These are phyloP conservation scores for Breviolum minutum DNA, from an alignment of 73 alveolate genomes.

Conservation along the genomic window DNA sequence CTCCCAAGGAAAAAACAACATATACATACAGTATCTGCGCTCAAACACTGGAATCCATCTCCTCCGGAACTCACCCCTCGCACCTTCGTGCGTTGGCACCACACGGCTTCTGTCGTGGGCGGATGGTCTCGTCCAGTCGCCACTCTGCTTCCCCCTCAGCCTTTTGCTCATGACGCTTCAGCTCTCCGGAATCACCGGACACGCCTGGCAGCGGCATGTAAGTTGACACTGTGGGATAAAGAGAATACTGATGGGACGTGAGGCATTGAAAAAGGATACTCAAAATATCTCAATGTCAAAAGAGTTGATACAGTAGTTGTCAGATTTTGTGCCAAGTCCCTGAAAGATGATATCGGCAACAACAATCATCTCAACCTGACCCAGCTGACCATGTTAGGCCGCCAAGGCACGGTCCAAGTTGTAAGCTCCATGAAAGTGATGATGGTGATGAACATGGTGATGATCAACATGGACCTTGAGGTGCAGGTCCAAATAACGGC, in stretches of 20 bases:
- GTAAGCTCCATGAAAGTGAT: conserved; percentile 53
- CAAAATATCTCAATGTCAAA: too few relatives aligned
- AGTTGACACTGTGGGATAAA: too few relatives aligned
- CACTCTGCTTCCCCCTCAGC: conserved; percentile 14
- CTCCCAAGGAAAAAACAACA: too few relatives aligned
- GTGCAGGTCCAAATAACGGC: too few relatives aligned
- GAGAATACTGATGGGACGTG: too few relatives aligned
- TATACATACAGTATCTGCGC: too few relatives aligned
- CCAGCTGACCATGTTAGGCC: background rate
- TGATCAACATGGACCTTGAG: conserved; percentile 75
- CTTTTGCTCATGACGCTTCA: conserved; percentile 14
- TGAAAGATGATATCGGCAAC: too few relatives aligned
- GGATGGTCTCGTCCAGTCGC: background rate
- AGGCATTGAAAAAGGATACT: too few relatives aligned
- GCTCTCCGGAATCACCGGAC: background rate
- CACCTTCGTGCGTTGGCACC: background rate
- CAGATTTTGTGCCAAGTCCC: too few relatives aligned
- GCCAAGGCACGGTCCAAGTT: conserved; percentile 65
- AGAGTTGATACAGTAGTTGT: too few relatives aligned
- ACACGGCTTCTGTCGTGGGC: background rate
- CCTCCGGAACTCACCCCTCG: background rate
- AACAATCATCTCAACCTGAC: background rate
- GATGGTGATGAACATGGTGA: conserved; percentile 92
- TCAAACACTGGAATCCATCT: background rate
- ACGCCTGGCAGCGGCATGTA: conserved; percentile 7